Evolutionary conservation across 352 stramenopile species (phyloP), one percentile per base, ranked within the genome.

Genomic region (Halophytophthora batemanensis): DNA sequence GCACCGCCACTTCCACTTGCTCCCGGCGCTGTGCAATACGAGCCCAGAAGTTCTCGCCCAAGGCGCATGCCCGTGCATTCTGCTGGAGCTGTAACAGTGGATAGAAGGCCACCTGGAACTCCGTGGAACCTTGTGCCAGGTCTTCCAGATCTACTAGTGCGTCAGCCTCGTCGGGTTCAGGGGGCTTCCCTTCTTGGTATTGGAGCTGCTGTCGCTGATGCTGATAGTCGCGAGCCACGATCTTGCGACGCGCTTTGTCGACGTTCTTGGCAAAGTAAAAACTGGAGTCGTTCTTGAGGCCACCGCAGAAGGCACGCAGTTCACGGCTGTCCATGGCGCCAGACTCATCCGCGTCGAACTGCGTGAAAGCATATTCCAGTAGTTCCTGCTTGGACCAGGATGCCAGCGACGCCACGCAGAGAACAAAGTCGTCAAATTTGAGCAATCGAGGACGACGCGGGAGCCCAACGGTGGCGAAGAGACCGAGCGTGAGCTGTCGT

Each of bases 211-310:
- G 52, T 18, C 17, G 40, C 12, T 56, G 50, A 12, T 40, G 40
- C 4, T 56, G 50, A 12, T 40, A 29, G 21, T 67, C 59, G 22
- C 59, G 37, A 18, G 48, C 14, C 8, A 46, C 66, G 14, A 89
- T 28, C 37, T 83, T 84, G 50, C 82, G 61, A 36, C 77, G 66
- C 11, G 78, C 78, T 8, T 63, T 66, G 33, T 83, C 66, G 31
- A 87, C 70, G 42, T 89, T 89, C 34, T 78, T 74, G 25, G 60
- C 57, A 40, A 86, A 89, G 56, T 85, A 89, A 45, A 74, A 86
- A 37, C 81, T 82, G 23, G 64, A 66, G 12, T 68, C 57, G 34
- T 67, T 78, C 33, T 78, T 80, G 10, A 86, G 53, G 29, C 75
- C 74, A 13, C 74, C 67, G 40, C 71, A 87, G 44, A 89, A 87